Base-by-base conservation (phyloP, 768 basidiomycete species). In the Auriscalpium vulgare region DNA sequence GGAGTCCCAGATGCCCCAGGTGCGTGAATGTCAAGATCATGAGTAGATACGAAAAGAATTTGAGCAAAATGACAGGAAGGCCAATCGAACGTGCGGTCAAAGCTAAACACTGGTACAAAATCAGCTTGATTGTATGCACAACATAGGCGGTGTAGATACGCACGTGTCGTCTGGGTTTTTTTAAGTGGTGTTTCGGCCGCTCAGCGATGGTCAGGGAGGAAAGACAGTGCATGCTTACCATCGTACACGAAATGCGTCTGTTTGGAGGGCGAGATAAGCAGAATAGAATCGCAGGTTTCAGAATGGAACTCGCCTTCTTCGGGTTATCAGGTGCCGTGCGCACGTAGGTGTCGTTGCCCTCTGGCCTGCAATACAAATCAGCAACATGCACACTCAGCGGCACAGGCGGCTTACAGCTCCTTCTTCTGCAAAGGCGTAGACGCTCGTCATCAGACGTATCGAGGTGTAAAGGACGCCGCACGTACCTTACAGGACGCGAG, bases 401-500 rank as follows among this genome's bases (percentile, higher is more conserved):
- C 16, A n/a, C n/a, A 54, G 50, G 19, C 10, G 17, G 56, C 50
- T 44, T 14, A 17, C 16, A 83, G 77, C 72, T 90, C 83, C 67
- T 81, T 80, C 68, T 69, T 76, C 77, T 84, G 62, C 16, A 16
- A 46, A 35, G 16, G 51, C 34, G 16, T 43, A 16, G 17, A 16
- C 37, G 40, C 47, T 4, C 46, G 16, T 16, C 43, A 44, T 40
- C 40, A 54, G n/a, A 40, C 34, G 48, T 49, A 10, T 38, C 44
- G 46, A 45, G 53, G 34, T 34, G 37, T 34, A 34, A 13, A 14
- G 45, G 14, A 47, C 38, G 47, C 56, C 60, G 47, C 59, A 53
- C 71, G 17, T 40, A 88, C 91, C 83, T 90, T 94, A 81, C 88
- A 91, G 8, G 88, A 91, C 21, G 90, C 92, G 56, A 95, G 78